Evolutionary conservation across 176 grass and related monocot genomes (phyloP).

Genomic region (Musa troglodytarum): DNA sequence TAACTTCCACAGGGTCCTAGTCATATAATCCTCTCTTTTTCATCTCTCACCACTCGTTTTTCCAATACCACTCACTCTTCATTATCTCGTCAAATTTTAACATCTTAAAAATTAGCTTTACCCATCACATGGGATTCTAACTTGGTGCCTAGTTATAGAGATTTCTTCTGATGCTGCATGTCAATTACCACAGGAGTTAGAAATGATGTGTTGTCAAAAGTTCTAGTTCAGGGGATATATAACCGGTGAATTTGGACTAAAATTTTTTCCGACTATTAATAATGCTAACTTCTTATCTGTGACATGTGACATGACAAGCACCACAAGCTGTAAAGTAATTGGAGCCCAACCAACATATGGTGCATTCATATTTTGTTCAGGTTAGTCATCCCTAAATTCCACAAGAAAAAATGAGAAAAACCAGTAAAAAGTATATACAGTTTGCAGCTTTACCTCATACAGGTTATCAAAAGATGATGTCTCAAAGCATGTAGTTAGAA

Average conservation of each 20-base stretch:
- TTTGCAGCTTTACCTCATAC: background rate
- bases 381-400: background rate
- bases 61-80: background rate
- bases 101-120: background rate
- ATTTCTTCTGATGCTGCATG: background rate
- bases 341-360: too few species aligned
- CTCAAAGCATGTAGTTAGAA: background rate
- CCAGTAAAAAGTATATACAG: too few species aligned
- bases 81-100: background rate
- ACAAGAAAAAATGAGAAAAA: background rate
- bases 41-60: background rate
- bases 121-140: background rate
- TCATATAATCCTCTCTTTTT: background rate
- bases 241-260: background rate
- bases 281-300: background rate
- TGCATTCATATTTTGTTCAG: background rate
- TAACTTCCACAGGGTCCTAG: background rate
- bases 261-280: background rate
- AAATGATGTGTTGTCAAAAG: background rate
- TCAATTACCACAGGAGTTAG: background rate
- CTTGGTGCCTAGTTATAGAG: background rate
- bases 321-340: background rate
- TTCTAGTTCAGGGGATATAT: background rate
- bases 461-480: background rate
- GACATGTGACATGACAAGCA: background rate